Conservation (phyloP, 768 basidiomycete genomes). For the Suillus cothurnatus region DNA sequence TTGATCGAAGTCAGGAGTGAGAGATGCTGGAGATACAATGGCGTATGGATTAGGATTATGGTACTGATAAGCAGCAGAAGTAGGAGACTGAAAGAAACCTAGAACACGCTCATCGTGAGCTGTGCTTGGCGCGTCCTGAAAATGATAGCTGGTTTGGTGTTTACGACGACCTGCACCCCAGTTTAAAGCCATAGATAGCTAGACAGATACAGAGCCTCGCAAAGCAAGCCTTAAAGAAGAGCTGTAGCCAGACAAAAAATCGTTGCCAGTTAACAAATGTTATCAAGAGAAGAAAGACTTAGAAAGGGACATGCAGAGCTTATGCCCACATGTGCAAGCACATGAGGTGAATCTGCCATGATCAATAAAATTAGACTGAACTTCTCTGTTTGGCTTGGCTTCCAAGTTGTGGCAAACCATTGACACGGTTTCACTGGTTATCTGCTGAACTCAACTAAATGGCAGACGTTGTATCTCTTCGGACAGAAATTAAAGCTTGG, state of each 20-base stretch:
- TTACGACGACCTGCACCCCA: conserved; percentile 15
- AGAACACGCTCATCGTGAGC: conserved; percentile 6
- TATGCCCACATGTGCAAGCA: background rate
- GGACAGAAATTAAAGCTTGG: conserved; percentile 76
- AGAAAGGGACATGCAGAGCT: conserved; percentile 4
- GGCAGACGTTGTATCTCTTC: conserved; percentile 38
- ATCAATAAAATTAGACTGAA: conserved; percentile 1
- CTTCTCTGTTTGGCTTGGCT: conserved; percentile 4
- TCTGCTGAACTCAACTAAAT: conserved; percentile 14
- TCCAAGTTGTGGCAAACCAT: background rate
- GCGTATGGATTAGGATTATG: conserved; percentile 8
- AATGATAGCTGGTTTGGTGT: conserved; percentile 1
- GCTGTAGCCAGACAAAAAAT: conserved; percentile 2
- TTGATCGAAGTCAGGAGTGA: conserved; percentile 10
- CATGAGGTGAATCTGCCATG: background rate
- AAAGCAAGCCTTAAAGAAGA: conserved; percentile 5
- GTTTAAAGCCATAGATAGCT: conserved; percentile 19
- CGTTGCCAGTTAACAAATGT: background rate
- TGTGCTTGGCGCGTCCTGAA: background rate
- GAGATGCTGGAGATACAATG: conserved; percentile 10
- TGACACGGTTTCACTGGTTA: background rate
- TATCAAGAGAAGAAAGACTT: conserved; percentile 6
- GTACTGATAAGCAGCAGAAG: conserved; percentile 6
- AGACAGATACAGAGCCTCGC: background rate
- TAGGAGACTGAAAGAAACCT: conserved; percentile 8